Base-by-base conservation (phyloP, 1,139 yeast species). In the Geotrichum macrosporum region DNA sequence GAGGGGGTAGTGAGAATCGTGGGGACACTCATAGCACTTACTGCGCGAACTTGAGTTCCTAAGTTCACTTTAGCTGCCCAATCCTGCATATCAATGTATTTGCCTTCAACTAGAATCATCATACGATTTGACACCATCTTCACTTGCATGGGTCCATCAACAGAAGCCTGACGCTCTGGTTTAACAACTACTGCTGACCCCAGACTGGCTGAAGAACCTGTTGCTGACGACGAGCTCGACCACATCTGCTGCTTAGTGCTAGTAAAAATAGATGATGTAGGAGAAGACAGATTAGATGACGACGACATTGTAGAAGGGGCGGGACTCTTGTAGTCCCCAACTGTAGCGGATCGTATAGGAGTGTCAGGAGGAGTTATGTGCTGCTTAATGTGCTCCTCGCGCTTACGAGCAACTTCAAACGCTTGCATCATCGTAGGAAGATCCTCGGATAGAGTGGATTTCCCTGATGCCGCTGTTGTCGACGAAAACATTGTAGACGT, bases 31-130 rank as follows among this genome's bases (percentile, higher is more conserved):
- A 21, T 22, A 5, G 33, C 37, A 1, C 37, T 13, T 3, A 15
- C 39, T 6, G 22, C 40, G 21, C 15, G 36, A 24, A 40, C 37
- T 30, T 38, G 42, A 24, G 36, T 15, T n/a, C 31, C 31, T 18
- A 27, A 36, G 45, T 57, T 58, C 34, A 53, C 56, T 31, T 44
- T 52, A 26, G 57, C 56, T 19, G 62, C 56, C 66, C 66, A 62
- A 3, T 61, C 63, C 47, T 64, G 66, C 66, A 64, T 62, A 50
- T 64, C 67, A 22, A 58, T 55, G 46, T 44, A 57, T 15, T 53
- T 50, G 9, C 53, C 54, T 10, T 55, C 59, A 3, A 59, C 59
- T 35, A 55, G 48, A 27, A 63, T 64, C 63, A 62, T 60, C 58
- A 64, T 56, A 12, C 66, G 56, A 43, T 57, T 57, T 44, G 54